Base-by-base conservation (phyloP, 1,284 basidiomycete genomes). In the Austroboletus niveus region DNA sequence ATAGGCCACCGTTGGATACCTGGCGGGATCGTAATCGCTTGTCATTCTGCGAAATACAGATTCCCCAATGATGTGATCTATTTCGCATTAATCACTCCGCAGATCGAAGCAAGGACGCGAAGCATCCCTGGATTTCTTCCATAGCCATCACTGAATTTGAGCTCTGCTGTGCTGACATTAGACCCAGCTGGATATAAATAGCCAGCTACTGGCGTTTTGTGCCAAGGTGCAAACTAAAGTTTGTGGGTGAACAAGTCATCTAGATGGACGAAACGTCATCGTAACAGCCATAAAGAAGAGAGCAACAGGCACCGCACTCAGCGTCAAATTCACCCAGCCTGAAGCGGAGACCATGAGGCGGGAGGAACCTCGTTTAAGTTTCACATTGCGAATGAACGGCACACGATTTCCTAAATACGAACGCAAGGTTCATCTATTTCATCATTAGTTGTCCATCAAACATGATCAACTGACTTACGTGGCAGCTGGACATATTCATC, bases 61-160 rank as follows among this genome's bases (percentile, higher is more conserved):
- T 51, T 48, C 48, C 49, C 53, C 49, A 32, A 57, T 52, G 53
- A 61, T 63, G 39, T 52, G 56, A 61, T 61, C 35, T 42, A 35
- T 40, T 22, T 39, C 48, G 39, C 9, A 34, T 50, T 54, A 45
- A 61, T 59, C 48, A 51, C 61, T 62, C 59, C 64, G 54, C 64
- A 63, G 56, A 65, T 60, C 22, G 22, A 24, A 24, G 22, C 22
- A 24, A 24, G 22, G 22, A 24, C 22, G 22, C 36, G 46, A 53
- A 47, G 40, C 49, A 48, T 47, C 6, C 22, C 48, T 34, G 9
- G 29, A 20, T 44, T 44, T 53, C 61, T 58, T 66, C 62, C 62
- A 67, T 63, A 60, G 27, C 54, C 29, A 64, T 63, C 54, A 65
- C 48, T 53, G 51, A 63, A 63, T 66, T 63, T 61, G 53, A 66